Evolutionary conservation across 2,329 filamentous ascomycete genomes (phyloP), one percentile per base, ranked within the genome.

Genomic region (Aspergillus proliferans): DNA sequence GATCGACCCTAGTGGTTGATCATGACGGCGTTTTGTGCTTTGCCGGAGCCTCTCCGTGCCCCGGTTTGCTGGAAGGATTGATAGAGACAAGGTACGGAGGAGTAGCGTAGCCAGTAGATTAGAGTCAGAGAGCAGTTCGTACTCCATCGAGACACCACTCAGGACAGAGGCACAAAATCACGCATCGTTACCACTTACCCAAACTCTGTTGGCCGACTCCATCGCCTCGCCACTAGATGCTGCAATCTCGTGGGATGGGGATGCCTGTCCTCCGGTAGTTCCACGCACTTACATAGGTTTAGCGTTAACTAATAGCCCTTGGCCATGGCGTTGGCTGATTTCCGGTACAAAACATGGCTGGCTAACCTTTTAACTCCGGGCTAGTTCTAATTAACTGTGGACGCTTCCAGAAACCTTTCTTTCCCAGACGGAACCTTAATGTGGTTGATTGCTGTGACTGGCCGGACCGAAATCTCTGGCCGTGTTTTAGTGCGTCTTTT

Each of bases 1-100:
- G 49, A 49, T 53, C 49, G 49, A 49, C 52, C 49, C 45, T 52
- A 53, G 52, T 53, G 52, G 49, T 49, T 53, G 52, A 53, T 52
- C 52, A 51, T 47, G 41, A 38, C 18, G n/a, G 34, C 34, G n/a
- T 38, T 38, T n/a, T 38, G n/a, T 38, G n/a, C n/a, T 18, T 18
- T 40, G 18, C 38, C 38, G 38, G 38, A 40, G 15, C 15, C 15
- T 40, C 10, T 40, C 38, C 38, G 38, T 19, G 38, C 38, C 38
- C 14, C 18, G 15, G 38, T 6, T 12, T 19, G 6, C 22, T 22
- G 26, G 26, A 30, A 12, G 26, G 26, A 30, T 30, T 12, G 26
- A 30, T 30, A 30, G 26, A 30, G 26, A 30, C 26, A 30, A 30
- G 26, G 9, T 30, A 30, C 26, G 26, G 26, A 28, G 26, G 26